phyloP scores from a whole-genome alignment of 805 yeast species.

The Novakomyces olei region DNA sequence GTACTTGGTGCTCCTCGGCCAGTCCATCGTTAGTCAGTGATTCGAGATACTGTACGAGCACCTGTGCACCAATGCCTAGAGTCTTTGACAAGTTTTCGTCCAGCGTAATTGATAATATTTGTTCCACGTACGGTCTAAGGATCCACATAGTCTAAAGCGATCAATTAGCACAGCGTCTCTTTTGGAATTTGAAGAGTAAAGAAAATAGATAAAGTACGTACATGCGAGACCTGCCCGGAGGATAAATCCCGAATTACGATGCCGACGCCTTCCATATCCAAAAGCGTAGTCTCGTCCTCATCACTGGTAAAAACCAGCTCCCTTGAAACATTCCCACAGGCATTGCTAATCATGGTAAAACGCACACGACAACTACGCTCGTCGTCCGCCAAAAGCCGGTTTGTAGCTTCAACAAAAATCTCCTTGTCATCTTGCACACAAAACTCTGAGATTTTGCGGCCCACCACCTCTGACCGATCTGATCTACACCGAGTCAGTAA shows the following conservation, averaged over 20 bases:
- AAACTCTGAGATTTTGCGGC: too few relatives aligned
- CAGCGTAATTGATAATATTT: neutral
- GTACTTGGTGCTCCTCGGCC: neutral
- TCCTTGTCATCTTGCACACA: neutral
- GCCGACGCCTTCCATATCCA: neutral
- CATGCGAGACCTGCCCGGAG: neutral
- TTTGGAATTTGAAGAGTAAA: too few relatives aligned
- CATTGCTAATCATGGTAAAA: too few relatives aligned
- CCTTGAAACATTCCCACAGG: too few relatives aligned
- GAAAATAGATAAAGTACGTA: too few relatives aligned
- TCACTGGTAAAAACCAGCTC: neutral
- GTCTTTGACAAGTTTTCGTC: neutral
- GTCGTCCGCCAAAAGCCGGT: slow-evolving; percentile 1
- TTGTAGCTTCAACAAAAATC: neutral
- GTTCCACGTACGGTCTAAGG: neutral
- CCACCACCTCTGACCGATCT: too few relatives aligned
- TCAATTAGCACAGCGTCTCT: too few relatives aligned
- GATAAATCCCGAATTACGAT: slow-evolving; percentile 1
- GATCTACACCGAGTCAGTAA: too few relatives aligned
- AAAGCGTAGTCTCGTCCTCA: slow-evolving; percentile 1
- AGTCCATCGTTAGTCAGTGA: too few relatives aligned
- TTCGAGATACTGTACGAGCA: slow-evolving; percentile 1
- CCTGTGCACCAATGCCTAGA: slow-evolving; percentile 3
- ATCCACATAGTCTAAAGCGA: slow-evolving; percentile 3
- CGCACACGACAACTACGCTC: neutral